Conservation (phyloP, 2,329 filamentous ascomycete genomes). For the Talaromyces atroroseus region DNA sequence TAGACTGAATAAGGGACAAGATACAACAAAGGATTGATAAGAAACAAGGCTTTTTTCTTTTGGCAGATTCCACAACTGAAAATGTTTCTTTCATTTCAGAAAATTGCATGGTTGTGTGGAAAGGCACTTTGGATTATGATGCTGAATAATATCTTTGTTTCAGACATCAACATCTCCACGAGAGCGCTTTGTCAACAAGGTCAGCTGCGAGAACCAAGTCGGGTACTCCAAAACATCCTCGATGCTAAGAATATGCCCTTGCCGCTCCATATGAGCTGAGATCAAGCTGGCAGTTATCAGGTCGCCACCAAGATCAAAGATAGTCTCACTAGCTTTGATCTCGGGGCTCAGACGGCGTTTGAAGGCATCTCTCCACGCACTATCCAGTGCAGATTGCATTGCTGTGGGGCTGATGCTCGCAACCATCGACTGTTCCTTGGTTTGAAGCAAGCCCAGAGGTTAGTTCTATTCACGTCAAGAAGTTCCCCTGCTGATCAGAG, state of each 20-base stretch:
- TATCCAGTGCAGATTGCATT: neutral
- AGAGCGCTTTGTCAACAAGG: neutral
- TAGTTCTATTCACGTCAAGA: no score
- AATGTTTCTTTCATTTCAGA: neutral
- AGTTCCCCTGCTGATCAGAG: no score
- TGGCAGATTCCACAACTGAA: neutral
- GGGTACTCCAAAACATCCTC: neutral
- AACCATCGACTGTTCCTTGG: neutral
- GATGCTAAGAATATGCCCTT: neutral
- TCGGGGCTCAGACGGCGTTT: neutral
- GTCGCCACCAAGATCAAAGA: neutral
- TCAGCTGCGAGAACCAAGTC: neutral
- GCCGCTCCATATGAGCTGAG: neutral
- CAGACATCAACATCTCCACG: neutral
- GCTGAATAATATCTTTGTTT: neutral
- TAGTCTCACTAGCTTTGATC: neutral
- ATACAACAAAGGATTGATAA: neutral
- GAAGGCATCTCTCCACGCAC: neutral
- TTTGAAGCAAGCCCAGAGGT: constrained; percentile 16
- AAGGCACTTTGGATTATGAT: neutral
- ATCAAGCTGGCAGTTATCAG: neutral
- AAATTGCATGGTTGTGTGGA: no score
- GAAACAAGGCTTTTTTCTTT: neutral
- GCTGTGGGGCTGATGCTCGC: neutral
- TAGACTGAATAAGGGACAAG: neutral